phyloP scores from a whole-genome alignment of 192 early-diverging fungal species.

The Podila verticillata region DNA sequence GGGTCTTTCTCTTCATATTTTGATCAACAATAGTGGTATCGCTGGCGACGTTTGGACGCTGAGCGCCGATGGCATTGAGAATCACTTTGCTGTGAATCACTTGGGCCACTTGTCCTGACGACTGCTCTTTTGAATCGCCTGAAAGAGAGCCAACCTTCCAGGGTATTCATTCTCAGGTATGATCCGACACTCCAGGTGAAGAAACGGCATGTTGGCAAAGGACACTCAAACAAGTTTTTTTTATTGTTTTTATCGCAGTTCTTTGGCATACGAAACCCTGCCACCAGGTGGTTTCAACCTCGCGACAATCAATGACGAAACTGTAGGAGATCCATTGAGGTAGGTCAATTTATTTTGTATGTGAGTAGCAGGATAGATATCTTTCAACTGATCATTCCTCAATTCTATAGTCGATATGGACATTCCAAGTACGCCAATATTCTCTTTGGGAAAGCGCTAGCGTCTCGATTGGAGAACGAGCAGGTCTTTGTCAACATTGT shows the following conservation, averaged over 20 bases:
- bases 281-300: slow-evolving; percentile 30
- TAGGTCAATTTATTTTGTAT: not conserved
- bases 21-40: slow-evolving; percentile 7
- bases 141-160: slow-evolving; percentile 26
- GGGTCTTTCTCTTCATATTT: slow-evolving; percentile 53
- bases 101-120: slow-evolving; percentile 49
- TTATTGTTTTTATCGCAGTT: not conserved
- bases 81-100: slow-evolving; percentile 54
- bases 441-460: slow-evolving; percentile 53
- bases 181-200: not conserved
- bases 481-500: slow-evolving; percentile 39
- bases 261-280: slow-evolving; percentile 13
- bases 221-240: not conserved
- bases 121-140: slow-evolving; percentile 24
- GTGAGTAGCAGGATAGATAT: no score
- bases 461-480: slow-evolving; percentile 17
- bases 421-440: slow-evolving; percentile 57
- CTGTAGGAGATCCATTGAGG: slow-evolving; percentile 14
- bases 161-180: slow-evolving; percentile 51
- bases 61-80: slow-evolving; percentile 36
- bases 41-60: not conserved
- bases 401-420: slow-evolving; percentile 34
- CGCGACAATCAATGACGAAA: slow-evolving; percentile 40
- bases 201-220: not conserved
- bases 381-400: no score